phyloP scores from a whole-genome alignment of 441 rosid genomes.

The Adansonia madagascariensis region DNA sequence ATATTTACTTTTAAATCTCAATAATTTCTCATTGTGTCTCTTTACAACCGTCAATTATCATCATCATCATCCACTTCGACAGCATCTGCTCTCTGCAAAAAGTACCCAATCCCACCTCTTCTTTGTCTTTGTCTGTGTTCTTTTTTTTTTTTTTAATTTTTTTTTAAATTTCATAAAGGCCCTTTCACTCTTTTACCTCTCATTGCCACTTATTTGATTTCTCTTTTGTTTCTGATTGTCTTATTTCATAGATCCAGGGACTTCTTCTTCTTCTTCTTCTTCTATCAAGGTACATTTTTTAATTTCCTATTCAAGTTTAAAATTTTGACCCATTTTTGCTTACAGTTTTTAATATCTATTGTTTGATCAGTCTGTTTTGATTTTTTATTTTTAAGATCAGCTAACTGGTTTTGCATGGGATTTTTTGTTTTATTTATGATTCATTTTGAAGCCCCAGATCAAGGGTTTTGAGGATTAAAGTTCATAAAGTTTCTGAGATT shows the following conservation, averaged over 20 bases:
- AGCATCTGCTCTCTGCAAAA: slow-evolving; percentile 19
- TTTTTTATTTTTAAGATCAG: not conserved
- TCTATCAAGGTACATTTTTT: slow-evolving; percentile 17
- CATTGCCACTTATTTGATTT: not conserved
- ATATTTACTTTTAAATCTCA: not conserved
- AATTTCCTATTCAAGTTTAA: not conserved
- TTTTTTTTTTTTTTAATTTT: no score
- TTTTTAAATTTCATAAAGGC: not conserved
- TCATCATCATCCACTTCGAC: not conserved
- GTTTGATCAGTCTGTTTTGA: not conserved
- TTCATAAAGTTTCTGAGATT: not conserved
- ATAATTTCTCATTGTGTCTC: not conserved
- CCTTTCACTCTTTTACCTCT: not conserved
- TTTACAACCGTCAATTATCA: not conserved
- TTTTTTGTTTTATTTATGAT: not conserved
- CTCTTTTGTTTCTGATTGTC: no score
- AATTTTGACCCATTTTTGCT: not conserved
- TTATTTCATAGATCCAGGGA: slow-evolving; percentile 19
- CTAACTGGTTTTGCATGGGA: slow-evolving; percentile 14
- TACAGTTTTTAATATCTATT: not conserved
- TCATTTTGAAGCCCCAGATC: not conserved
- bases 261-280: slow-evolving; percentile 10
- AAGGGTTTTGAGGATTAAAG: not conserved
- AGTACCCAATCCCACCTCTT: not conserved
- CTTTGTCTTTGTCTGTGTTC: not conserved